A percentile compares a stretch with the other conserved stretches of the same genome.
phyloP scores from a whole-genome alignment of 2,329 filamentous ascomycete species.

The Niveomyces coronatus region DNA sequence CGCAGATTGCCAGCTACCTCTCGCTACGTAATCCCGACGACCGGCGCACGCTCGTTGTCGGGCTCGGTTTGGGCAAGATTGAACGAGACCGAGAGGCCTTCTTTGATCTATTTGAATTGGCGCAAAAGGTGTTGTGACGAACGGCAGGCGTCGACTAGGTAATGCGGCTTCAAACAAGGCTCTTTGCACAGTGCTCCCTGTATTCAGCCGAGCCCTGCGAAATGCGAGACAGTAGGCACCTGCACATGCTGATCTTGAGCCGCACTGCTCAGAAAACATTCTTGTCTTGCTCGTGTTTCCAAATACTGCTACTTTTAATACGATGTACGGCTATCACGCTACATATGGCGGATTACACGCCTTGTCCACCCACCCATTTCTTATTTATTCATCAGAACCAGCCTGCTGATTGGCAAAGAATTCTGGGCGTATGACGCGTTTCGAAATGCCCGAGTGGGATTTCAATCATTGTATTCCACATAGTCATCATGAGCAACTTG shows the following conservation, averaged over 20 bases:
- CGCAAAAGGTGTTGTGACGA: slow-evolving; percentile 42
- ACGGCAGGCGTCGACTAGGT: neutral
- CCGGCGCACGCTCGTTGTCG: slow-evolving; percentile 49
- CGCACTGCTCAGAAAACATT: neutral
- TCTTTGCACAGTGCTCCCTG: no score
- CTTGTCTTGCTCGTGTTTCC: slow-evolving; percentile 1
- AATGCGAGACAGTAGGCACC: no score
- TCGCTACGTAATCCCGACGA: slow-evolving; percentile 59
- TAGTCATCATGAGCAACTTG: neutral
- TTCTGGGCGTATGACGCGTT: neutral
- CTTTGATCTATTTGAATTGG: slow-evolving; percentile 54
- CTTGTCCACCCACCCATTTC: no score
- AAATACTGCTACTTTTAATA: neutral
- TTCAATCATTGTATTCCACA: neutral
- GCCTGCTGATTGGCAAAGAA: slow-evolving; percentile 1
- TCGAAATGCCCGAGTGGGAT: neutral
- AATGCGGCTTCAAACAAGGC: no score
- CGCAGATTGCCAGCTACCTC: slow-evolving; percentile 77
- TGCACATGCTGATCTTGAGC: slow-evolving; percentile 6
- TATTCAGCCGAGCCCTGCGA: no score
- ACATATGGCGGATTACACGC: no score
- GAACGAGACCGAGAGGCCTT: slow-evolving; percentile 45
- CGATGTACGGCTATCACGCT: no score
- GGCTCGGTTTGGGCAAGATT: slow-evolving; percentile 44
- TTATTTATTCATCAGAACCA: slow-evolving; percentile 1